phyloP scores from a whole-genome alignment of 2,329 filamentous ascomycete species.

The Amauroascus niger region DNA sequence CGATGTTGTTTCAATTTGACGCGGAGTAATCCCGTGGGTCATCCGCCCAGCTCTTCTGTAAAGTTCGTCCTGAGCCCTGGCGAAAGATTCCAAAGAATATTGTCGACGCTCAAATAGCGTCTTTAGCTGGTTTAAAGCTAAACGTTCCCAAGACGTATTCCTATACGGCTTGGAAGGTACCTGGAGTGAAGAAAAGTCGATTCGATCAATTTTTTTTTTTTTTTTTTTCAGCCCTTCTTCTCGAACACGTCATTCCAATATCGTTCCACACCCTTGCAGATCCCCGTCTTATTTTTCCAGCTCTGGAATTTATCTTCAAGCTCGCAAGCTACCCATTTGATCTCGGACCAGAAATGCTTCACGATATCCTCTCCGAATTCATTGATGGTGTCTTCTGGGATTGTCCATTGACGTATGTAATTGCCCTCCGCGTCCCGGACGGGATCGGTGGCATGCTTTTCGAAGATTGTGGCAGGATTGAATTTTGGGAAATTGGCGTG shows the following conservation, averaged over 20 bases:
- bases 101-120: not conserved
- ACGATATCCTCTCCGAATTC: slow-evolving; percentile 31
- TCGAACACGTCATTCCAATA: slow-evolving; percentile 32
- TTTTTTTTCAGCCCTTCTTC: not conserved
- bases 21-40: not conserved
- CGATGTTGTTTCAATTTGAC: not conserved
- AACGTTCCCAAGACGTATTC: not conserved
- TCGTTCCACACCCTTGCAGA: slow-evolving; percentile 27
- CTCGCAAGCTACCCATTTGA: slow-evolving; percentile 32
- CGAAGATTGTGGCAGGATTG: slow-evolving; percentile 32
- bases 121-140: too few species aligned
- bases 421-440: slow-evolving; percentile 26
- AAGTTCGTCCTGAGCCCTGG: not conserved
- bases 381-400: slow-evolving; percentile 23
- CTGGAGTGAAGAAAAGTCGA: not conserved
- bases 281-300: slow-evolving; percentile 27
- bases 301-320: slow-evolving; percentile 27
- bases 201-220: not conserved
- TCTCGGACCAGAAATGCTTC: slow-evolving; percentile 32
- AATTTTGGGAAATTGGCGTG: slow-evolving; percentile 36
- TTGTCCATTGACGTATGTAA: slow-evolving; percentile 28
- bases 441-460: slow-evolving; percentile 23
- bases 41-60: not conserved
- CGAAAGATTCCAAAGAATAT: too few species aligned
- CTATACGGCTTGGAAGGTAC: too few species aligned